A percentile compares a stretch with the other conserved stretches of the same genome.
Conservation (phyloP, 208 protist species). For the Strigomonas culicis region DNA sequence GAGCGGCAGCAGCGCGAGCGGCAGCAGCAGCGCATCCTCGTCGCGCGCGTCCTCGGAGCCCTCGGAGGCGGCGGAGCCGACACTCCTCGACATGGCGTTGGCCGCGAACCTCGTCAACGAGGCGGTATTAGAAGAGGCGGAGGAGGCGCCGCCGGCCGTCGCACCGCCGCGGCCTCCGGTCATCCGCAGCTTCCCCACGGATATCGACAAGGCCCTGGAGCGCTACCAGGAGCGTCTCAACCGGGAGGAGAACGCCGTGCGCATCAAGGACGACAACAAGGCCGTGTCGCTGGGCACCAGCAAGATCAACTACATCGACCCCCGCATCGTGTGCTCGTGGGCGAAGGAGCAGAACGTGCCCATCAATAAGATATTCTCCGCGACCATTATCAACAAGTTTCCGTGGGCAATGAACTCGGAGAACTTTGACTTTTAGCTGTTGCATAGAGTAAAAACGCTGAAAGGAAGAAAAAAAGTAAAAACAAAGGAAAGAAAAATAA, state of each 20-base stretch:
- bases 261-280: constrained; percentile 91
- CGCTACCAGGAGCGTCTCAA: constrained; percentile 78
- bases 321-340: constrained; percentile 97
- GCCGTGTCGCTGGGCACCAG: constrained; percentile 95
- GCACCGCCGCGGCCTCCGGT: constrained; percentile 71
- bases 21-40: background rate
- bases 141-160: constrained; percentile 25
- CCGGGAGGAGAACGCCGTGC: constrained; percentile 72
- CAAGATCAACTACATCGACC: constrained; percentile 99
- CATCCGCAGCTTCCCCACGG: constrained; percentile 61
- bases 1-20: constrained; percentile 15
- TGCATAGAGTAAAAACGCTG: constrained; percentile 6
- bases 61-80: constrained; percentile 35
- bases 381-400: constrained; percentile 97
- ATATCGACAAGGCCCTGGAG: constrained; percentile 61
- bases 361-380: constrained; percentile 96
- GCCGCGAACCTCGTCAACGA: constrained; percentile 48
- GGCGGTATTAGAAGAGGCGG: constrained; percentile 37
- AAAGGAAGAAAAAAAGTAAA: constrained; percentile 8
- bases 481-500: constrained; percentile 1
- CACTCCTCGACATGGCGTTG: constrained; percentile 56
- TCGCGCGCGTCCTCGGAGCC: constrained; percentile 12
- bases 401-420: constrained; percentile 93
- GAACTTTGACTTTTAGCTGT: constrained; percentile 68
- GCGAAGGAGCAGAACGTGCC: constrained; percentile 92